Percentiles rank a stretch among this genome's conserved stretches.
phyloP scores from a whole-genome alignment of 345 rosid species.

The Corymbia maculata region DNA sequence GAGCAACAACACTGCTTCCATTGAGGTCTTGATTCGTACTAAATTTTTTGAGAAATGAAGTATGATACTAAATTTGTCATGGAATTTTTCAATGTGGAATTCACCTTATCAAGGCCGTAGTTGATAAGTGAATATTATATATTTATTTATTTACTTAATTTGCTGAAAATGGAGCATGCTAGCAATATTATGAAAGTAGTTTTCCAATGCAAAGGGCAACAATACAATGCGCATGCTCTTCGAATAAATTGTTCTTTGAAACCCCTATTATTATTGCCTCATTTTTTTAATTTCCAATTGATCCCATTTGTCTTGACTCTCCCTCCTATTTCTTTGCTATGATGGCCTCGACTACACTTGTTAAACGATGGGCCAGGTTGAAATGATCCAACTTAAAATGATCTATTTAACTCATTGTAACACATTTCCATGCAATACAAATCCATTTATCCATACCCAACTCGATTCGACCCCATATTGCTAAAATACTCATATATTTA shows the following conservation, averaged over 20 bases:
- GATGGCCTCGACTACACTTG: no score
- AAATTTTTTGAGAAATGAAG: background rate
- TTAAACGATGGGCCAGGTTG: no score
- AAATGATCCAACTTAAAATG: no score
- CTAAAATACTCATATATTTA: no score
- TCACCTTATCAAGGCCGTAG: background rate
- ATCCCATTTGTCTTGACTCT: no score
- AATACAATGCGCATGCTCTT: background rate
- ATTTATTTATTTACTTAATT: background rate
- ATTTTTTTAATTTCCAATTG: no score
- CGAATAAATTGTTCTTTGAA: background rate
- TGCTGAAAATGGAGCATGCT: background rate
- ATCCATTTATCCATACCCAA: no score
- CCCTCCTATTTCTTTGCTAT: no score
- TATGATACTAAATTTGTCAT: background rate
- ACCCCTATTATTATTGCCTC: no score
- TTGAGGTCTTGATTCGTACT: background rate
- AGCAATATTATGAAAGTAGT: background rate
- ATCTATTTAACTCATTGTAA: no score
- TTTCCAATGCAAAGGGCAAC: background rate
- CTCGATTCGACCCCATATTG: no score
- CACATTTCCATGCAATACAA: no score
- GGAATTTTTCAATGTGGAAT: background rate
- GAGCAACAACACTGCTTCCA: background rate
- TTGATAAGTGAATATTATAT: background rate